Conservation (phyloP, 495 filamentous ascomycete genomes). For the Hapsidospora chrysogenum region DNA sequence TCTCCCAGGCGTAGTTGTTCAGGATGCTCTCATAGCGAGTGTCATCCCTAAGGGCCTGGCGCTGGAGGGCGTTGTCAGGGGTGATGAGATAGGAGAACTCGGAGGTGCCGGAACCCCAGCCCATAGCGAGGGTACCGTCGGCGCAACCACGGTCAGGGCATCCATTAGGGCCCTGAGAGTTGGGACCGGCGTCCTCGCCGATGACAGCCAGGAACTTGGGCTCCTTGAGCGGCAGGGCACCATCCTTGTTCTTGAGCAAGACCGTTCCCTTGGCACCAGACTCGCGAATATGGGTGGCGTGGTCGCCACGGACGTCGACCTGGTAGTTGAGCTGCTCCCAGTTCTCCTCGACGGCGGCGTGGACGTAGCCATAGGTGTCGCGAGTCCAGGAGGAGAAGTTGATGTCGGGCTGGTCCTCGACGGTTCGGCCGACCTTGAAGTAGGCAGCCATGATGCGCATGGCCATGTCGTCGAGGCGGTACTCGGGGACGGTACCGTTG, state of each 20-base stretch:
- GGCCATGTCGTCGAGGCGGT: constrained; percentile 85
- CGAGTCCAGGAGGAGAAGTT: constrained; percentile 83
- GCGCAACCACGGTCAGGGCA: constrained; percentile 73
- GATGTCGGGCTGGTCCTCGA: constrained; percentile 38
- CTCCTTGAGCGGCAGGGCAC: constrained; percentile 57
- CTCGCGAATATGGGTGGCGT: constrained; percentile 53
- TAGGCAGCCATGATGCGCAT: constrained; percentile 85
- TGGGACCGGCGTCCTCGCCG: constrained; percentile 70
- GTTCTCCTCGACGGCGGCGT: constrained; percentile 41
- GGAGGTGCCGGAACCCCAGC: constrained; percentile 80
- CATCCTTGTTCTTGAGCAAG: constrained; percentile 68
- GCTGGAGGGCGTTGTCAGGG: constrained; percentile 71
- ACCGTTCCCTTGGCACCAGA: constrained; percentile 66
- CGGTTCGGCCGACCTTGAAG: constrained; percentile 71
- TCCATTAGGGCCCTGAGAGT: constrained; percentile 66
- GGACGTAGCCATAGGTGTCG: constrained; percentile 54
- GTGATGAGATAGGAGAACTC: constrained; percentile 88
- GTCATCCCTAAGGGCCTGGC: constrained; percentile 43
- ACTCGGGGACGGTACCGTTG: constrained; percentile 82
- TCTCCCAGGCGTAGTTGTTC: constrained; percentile 46
- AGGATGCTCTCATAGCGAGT: constrained; percentile 56
- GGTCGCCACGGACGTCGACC: constrained; percentile 67
- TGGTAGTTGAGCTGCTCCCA: constrained; percentile 64
- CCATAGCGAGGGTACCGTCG: constrained; percentile 80
- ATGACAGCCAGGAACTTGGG: constrained; percentile 68